Evolutionary conservation across 2,329 filamentous ascomycete genomes (phyloP).

Genomic region (Beauveria sp.): DNA sequence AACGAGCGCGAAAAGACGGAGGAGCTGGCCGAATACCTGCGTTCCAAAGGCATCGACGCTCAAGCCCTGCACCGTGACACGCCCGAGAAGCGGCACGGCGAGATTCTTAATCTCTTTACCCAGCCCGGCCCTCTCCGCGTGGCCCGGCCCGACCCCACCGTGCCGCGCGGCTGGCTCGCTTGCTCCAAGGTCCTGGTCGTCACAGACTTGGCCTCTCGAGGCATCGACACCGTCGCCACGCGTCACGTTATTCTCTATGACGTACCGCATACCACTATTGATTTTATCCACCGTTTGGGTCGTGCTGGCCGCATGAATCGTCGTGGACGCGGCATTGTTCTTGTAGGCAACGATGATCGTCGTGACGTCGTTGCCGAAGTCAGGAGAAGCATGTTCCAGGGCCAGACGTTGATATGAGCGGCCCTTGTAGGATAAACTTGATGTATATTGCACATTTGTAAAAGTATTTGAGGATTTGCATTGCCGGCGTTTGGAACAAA

Average conservation of each 20-base stretch:
- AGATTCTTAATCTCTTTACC: conserved; percentile 72
- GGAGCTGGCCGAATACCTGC: conserved; percentile 71
- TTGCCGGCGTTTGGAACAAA: not conserved
- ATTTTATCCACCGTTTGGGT: conserved; percentile 94
- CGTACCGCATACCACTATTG: conserved; percentile 94
- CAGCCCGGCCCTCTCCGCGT: conserved; percentile 33
- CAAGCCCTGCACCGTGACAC: conserved; percentile 80
- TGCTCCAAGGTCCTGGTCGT: conserved; percentile 90
- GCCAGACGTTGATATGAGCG: conserved; percentile 63
- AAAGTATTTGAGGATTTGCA: not conserved
- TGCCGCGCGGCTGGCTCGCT: conserved; percentile 45
- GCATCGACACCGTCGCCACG: conserved; percentile 89
- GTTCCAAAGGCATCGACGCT: conserved; percentile 81
- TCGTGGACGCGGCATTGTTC: conserved; percentile 78
- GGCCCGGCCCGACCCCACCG: conserved; percentile 18
- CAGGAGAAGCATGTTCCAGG: conserved; percentile 79
- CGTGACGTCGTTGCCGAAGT: conserved; percentile 89
- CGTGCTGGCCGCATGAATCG: conserved; percentile 88
- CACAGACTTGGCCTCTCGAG: conserved; percentile 84
- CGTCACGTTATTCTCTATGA: conserved; percentile 91
- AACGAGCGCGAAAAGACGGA: conserved; percentile 89
- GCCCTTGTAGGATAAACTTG: not conserved
- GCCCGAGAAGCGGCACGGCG: conserved; percentile 65
- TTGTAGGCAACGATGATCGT: conserved; percentile 83
- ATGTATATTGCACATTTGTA: conserved; percentile 4